Base-by-base conservation (phyloP, 768 basidiomycete genomes). In the Leccinum boreale region DNA sequence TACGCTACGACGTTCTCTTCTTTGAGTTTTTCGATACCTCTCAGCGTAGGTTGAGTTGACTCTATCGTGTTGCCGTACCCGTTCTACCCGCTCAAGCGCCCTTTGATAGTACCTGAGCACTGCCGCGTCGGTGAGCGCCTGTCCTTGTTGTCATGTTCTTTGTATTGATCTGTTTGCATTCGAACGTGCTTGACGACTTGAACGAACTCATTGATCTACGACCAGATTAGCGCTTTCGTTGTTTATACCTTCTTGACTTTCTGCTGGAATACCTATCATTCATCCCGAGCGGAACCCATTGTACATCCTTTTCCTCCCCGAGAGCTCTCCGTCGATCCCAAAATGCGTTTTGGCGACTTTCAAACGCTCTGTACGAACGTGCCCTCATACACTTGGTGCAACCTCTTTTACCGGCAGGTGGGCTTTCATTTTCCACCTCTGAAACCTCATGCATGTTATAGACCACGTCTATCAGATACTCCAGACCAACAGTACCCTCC, bases 391-490 rank as follows among this genome's bases (percentile, higher is more conserved):
- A 84, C 94, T 0, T 90, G 92, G 85, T 98, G 95, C 76, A 97
- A 97, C 70, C 86, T 97, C 64, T 95, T 96, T 77, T 94, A 94
- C 75, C 83, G 83, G 58, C 93, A 96, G 79, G 86, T 93, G 21
- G 63, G 76, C 67, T 52, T 19, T 65, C 26, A 57, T 58, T 33
- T 56, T 54, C 58, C 57, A 24, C 64, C 36, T 33, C 46, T n/a
- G 14, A 17, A n/a, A 28, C 26, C 15, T 48, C 52, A 54, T 48
- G 52, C 50, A 48, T 39, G 45, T 55, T 50, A 58, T 60, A 58
- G 54, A 64, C 76, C 48, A 67, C 69, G 61, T 62, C 69, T 63
- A 70, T 58, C 60, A 84, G 82, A 70, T 80, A 9, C 77, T 70
- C 42, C 63, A 70, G 67, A 74, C 53, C 50, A 63, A 76, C 44